A percentile compares a stretch with the other conserved stretches of the same genome.
These are phyloP conservation scores for Prunus mongolica DNA, from an alignment of 306 rosid genomes.

Conservation along the genomic window DNA sequence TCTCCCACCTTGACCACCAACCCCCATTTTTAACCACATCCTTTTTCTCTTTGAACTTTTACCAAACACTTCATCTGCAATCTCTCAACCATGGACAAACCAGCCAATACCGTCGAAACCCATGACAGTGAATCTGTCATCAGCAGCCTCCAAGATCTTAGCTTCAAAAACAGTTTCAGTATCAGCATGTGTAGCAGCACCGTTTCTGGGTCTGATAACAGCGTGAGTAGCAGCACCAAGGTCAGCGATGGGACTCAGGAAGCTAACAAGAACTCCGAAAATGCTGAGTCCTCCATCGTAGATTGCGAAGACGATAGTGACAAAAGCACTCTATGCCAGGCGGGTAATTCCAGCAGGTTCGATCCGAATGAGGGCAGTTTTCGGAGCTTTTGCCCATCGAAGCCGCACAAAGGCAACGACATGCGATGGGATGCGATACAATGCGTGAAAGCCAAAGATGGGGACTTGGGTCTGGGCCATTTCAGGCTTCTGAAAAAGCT, in stretches of 20 bases:
- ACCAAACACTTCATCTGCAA: constrained; percentile 11
- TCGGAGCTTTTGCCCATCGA: constrained; percentile 37
- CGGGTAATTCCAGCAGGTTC: constrained; percentile 16
- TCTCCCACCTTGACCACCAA: constrained; percentile 33
- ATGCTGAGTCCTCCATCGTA: constrained; percentile 7
- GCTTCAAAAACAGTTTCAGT: constrained; percentile 24
- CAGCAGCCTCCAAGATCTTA: constrained; percentile 15
- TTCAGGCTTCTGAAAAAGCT: constrained; percentile 64
- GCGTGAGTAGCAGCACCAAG: constrained; percentile 33
- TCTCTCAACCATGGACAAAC: constrained; percentile 30
- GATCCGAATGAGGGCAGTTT: constrained; percentile 24
- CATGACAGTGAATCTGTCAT: constrained; percentile 15
- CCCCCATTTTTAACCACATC: neutral
- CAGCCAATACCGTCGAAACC: constrained; percentile 8
- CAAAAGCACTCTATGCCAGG: neutral
- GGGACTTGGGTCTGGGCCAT: constrained; percentile 43
- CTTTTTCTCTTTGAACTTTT: constrained; percentile 10
- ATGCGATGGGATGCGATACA: constrained; percentile 52
- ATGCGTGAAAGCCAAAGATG: constrained; percentile 30
- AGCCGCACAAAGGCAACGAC: constrained; percentile 61
- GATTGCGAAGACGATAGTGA: constrained; percentile 16
- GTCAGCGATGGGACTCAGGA: constrained; percentile 21
- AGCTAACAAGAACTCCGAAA: constrained; percentile 14
- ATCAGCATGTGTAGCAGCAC: constrained; percentile 35
- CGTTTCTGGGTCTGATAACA: constrained; percentile 31